Percentiles rank a stretch among this genome's conserved stretches.
Conservation (phyloP, 345 rosid genomes). For the Tarenaya hassleriana region DNA sequence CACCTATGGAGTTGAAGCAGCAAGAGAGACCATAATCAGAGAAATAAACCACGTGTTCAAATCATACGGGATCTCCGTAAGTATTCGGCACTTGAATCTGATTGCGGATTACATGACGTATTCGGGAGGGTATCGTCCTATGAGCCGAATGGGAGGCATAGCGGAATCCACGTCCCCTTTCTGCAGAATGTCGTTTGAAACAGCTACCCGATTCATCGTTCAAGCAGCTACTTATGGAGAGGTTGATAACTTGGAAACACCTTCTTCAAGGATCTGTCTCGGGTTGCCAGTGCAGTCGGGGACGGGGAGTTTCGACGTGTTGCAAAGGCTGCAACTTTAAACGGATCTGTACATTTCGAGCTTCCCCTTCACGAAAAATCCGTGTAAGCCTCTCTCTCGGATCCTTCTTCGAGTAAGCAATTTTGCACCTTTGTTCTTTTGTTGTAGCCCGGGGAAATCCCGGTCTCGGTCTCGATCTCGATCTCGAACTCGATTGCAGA, state of each 20-base stretch:
- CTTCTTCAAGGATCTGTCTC: constrained; percentile 82
- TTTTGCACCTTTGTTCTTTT: too few relatives aligned
- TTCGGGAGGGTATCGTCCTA: constrained; percentile 74
- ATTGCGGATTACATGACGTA: constrained; percentile 94
- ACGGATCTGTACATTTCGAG: too few relatives aligned
- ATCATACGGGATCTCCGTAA: constrained; percentile 75
- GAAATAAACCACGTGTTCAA: constrained; percentile 77
- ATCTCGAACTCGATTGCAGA: too few relatives aligned
- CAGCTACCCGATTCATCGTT: constrained; percentile 85
- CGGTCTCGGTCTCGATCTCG: too few relatives aligned
- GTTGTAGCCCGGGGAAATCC: too few relatives aligned
- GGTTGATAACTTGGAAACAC: constrained; percentile 64
- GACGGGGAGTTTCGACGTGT: constrained; percentile 81
- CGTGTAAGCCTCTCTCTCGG: not conserved
- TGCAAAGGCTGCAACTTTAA: constrained; percentile 45
- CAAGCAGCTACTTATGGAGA: constrained; percentile 74
- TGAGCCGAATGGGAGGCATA: constrained; percentile 89
- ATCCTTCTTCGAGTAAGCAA: not conserved
- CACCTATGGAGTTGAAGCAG: constrained; percentile 91
- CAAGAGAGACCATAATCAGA: constrained; percentile 77
- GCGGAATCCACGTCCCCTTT: constrained; percentile 74
- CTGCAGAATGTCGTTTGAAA: constrained; percentile 89
- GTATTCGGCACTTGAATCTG: constrained; percentile 64
- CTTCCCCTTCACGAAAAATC: not conserved
- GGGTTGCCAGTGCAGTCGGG: constrained; percentile 91